These are phyloP conservation scores for Aspergillus alliaceus DNA, from an alignment of 2,329 filamentous ascomycete species.

Conservation along the genomic window DNA sequence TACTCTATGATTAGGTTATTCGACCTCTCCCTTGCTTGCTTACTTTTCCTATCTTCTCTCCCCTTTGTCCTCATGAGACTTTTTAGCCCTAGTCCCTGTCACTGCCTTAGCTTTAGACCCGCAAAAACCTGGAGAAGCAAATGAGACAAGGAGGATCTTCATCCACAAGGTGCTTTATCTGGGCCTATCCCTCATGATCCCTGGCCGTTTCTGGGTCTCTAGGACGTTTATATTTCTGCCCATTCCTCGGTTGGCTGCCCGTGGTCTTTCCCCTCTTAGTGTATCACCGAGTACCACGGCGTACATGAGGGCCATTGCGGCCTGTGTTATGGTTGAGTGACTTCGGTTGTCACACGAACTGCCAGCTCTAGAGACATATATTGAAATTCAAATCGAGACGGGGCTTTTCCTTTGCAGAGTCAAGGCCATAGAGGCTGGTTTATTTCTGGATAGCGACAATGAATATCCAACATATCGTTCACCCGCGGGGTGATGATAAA, in stretches of 20 bases:
- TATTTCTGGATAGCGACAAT: neutral
- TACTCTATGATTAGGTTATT: slow-evolving; percentile 17
- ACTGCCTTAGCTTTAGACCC: slow-evolving; percentile 17
- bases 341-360: neutral
- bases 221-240: slow-evolving; percentile 15
- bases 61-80: neutral
- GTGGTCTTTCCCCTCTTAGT: neutral
- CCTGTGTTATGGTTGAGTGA: neutral
- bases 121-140: slow-evolving; percentile 18
- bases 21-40: slow-evolving; percentile 22
- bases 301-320: neutral
- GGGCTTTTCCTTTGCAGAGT: neutral
- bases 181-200: slow-evolving; percentile 5
- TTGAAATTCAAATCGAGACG: neutral
- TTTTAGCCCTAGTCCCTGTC: slow-evolving; percentile 7
- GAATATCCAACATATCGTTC: slow-evolving; percentile 11
- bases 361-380: neutral
- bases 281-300: neutral
- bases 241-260: slow-evolving; percentile 8
- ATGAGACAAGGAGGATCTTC: slow-evolving; percentile 19
- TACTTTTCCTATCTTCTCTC: slow-evolving; percentile 10
- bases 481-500: slow-evolving; percentile 17
- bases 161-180: slow-evolving; percentile 10
- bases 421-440: neutral
- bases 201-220: slow-evolving; percentile 6